Percentiles rank a stretch among this genome's conserved stretches.
Evolutionary conservation across 352 stramenopile genomes (phyloP).

Genomic region (Phytophthora agathidicida): DNA sequence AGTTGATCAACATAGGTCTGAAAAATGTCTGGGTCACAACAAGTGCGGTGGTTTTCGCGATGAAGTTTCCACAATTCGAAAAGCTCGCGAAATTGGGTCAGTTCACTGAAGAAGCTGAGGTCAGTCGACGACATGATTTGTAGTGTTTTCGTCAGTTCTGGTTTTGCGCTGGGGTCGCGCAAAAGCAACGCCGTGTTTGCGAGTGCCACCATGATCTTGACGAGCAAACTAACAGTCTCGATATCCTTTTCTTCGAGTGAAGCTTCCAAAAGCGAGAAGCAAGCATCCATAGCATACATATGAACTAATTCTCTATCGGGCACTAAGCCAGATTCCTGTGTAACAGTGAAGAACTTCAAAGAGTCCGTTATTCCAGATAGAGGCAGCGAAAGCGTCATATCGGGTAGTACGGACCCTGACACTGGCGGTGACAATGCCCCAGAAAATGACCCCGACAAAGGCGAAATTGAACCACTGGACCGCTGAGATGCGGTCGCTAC

Average conservation of each 20-base stretch:
- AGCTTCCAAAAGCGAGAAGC: conserved; percentile 50
- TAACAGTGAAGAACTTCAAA: conserved; percentile 35
- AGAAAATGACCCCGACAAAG: conserved; percentile 19
- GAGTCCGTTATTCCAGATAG: conserved; percentile 32
- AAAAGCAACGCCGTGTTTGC: conserved; percentile 51
- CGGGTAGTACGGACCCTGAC: conserved; percentile 21
- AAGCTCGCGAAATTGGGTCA: conserved; percentile 64
- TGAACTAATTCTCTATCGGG: conserved; percentile 47
- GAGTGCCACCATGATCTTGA: conserved; percentile 61
- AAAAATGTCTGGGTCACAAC: conserved; percentile 41
- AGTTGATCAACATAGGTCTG: conserved; percentile 23
- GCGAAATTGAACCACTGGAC: conserved; percentile 13
- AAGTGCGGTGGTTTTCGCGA: conserved; percentile 51
- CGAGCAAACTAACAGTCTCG: conserved; percentile 27
- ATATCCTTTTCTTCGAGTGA: conserved; percentile 36
- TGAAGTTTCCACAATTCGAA: conserved; percentile 67
- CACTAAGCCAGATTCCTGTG: neutral
- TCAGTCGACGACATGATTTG: conserved; percentile 85
- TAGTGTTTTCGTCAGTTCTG: conserved; percentile 66
- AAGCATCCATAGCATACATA: conserved; percentile 55
- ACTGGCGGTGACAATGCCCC: conserved; percentile 15
- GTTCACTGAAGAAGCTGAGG: conserved; percentile 61
- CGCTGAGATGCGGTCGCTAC: conserved; percentile 14
- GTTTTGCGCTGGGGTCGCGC: conserved; percentile 19
- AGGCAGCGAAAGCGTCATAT: conserved; percentile 22